Percentiles rank a stretch among this genome's conserved stretches.
Conservation (phyloP, 108 stramenopile species). For the Nitzschia inconspicua region DNA sequence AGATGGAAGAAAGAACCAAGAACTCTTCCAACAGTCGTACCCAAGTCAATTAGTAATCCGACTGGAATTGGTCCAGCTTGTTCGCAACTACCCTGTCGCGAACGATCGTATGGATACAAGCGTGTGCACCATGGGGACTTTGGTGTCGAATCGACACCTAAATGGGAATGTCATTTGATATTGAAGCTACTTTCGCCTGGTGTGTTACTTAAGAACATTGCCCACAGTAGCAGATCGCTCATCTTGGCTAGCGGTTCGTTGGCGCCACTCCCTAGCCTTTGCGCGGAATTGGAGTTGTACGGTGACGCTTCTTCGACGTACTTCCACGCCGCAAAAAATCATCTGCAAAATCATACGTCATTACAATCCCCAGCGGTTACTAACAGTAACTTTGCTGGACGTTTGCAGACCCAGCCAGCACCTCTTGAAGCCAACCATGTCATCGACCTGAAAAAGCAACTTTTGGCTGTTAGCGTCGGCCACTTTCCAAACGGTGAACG, state of each 20-base stretch:
- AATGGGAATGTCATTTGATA: constrained; percentile 58
- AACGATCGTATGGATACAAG: constrained; percentile 28
- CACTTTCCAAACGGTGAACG: constrained; percentile 63
- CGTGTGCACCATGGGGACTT: constrained; percentile 52
- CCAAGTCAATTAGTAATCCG: constrained; percentile 32
- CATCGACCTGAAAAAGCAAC: constrained; percentile 61
- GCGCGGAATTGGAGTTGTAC: constrained; percentile 60
- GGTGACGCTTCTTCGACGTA: constrained; percentile 1
- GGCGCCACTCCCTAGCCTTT: constrained; percentile 66
- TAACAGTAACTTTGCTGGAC: background rate
- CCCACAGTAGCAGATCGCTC: constrained; percentile 45
- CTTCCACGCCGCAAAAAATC: background rate
- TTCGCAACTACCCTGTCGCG: background rate
- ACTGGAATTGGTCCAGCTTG: constrained; percentile 13
- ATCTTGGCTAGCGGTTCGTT: constrained; percentile 74
- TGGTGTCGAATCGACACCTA: constrained; percentile 57
- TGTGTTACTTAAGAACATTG: constrained; percentile 43
- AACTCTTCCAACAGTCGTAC: constrained; percentile 38
- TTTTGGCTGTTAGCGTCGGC: constrained; percentile 60
- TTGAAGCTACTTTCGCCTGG: constrained; percentile 64
- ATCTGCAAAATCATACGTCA: background rate
- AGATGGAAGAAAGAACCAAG: constrained; percentile 46
- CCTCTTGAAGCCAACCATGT: constrained; percentile 83
- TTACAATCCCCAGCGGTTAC: background rate
- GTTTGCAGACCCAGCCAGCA: constrained; percentile 54